Base-by-base conservation (phyloP, 2,329 filamentous ascomycete species). In the Cladosporium velox region DNA sequence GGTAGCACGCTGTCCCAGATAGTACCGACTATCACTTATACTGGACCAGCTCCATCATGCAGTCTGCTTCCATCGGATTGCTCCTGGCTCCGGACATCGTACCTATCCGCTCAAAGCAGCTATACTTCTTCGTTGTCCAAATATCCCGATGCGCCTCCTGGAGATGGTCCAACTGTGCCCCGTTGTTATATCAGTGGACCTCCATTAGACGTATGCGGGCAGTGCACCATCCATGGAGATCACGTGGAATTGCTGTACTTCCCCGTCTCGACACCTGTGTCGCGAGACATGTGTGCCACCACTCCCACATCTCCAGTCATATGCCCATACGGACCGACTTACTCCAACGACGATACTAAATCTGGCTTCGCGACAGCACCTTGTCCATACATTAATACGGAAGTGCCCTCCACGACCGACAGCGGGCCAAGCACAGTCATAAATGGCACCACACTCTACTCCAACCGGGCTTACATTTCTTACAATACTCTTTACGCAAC, bases 401-500 rank as follows among this genome's bases (percentile, higher is more conserved):
- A 47, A 11, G 34, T 32, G n/a, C 24, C 35, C 3, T 44, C 24
- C 10, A 64, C 61, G 18, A 64, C 61, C 15, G 61, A 64, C 51
- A 64, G 61, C 26, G 61, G 61, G 2, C 61, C 61, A 18, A 64
- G 51, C 24, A 64, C 61, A 18, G 35, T 64, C 14, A 34, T 64
- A 21, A 64, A 64, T 4, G 49, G 61, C 49, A 64, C 61, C 26
- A 65, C 63, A 6, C 34, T 59, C n/a, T 65, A 65, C 18, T 59
- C 55, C 12, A 60, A 65, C 34, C 26, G 47, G 24, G 63, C 63
- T 21, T 72, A 72, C 64, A 69, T 72, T 24, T 72, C 70, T 5
- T 72, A 67, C 65, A 64, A 67, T 32, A 68, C 67, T 4, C 52
- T 72, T 7, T 71, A 68, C 64, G 71, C 71, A 10, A 70, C 71